Evolutionary conservation across 768 basidiomycete species (phyloP), one percentile per base, ranked within the genome.

Genomic region (Leccinum rimulosum): DNA sequence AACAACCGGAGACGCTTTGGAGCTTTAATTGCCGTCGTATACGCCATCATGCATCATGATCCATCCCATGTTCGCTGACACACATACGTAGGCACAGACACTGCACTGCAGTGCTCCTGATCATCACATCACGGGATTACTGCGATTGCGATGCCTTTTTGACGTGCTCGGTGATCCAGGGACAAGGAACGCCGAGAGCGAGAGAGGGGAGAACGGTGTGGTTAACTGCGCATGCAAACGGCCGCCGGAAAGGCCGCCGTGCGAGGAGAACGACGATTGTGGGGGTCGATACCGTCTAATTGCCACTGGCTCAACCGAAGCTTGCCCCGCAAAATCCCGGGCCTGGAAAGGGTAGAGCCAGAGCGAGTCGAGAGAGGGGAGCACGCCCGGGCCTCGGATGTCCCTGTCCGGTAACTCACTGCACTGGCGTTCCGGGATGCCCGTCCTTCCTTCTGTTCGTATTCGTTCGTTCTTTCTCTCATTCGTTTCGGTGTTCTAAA

Each of bases 61-160:
- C n/a, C 8, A 38, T 36, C 6, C 33, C 5, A 35, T 12, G 33
- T 40, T 40, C 17, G 38, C 38, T 40, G 38, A 40, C 38, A n/a
- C 17, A 40, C 9, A 14, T 12, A 1, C 35, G 38, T 40, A 40
- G 12, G 15, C 36, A 40, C 8, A 40, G 38, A 40, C 17, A 40
- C 40, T 40, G 17, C 40, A 40, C 40, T 40, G 40, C 40, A 9
- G n/a, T 43, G 40, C 40, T 43, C 40, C n/a, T 19, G 40, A 43
- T 19, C 40, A 62, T 58, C 57, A 35, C 40, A 61, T 58, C 55
- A 55, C 50, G 61, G 67, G 62, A 49, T 0, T 12, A 56, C 53
- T 50, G 38, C 63, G 51, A 38, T 53, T 54, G 38, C 61, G 51
- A 38, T 10, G 54, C 56, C 31, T 57, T 11, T 43, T 43, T 43